Evolutionary conservation across 495 filamentous ascomycete species (phyloP).

Genomic region (Talaromyces proteolyticus): DNA sequence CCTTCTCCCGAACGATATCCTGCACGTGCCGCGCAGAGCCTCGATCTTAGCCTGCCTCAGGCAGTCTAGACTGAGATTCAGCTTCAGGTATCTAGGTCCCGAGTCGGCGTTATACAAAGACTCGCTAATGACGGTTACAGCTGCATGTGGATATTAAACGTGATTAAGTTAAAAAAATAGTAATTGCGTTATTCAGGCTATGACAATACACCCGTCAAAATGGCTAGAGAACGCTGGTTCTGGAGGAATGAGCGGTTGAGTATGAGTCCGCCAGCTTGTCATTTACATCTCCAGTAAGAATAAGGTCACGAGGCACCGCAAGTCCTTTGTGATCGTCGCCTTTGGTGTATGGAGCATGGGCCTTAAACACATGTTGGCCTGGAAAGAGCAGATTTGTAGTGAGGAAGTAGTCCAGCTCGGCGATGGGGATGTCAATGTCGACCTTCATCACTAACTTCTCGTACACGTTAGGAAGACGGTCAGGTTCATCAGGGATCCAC

Average conservation of each 20-base stretch:
- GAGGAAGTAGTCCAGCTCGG: constrained; percentile 1
- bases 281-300: constrained; percentile 1
- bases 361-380: constrained; percentile 1
- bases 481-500: background rate
- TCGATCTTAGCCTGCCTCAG: too few species aligned
- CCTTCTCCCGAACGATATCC: too few species aligned
- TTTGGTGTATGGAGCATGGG: background rate
- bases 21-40: too few species aligned
- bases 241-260: background rate
- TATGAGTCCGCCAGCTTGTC: background rate
- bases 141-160: background rate
- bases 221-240: background rate
- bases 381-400: constrained; percentile 2
- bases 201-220: background rate
- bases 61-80: too few species aligned
- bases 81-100: background rate
- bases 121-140: background rate
- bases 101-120: background rate
- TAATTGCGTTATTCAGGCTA: background rate
- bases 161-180: background rate
- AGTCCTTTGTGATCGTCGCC: background rate
- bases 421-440: background rate
- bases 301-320: background rate
- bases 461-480: background rate
- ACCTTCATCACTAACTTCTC: background rate